phyloP scores from a whole-genome alignment of 768 basidiomycete genomes.

The Lactifluus pinguis region DNA sequence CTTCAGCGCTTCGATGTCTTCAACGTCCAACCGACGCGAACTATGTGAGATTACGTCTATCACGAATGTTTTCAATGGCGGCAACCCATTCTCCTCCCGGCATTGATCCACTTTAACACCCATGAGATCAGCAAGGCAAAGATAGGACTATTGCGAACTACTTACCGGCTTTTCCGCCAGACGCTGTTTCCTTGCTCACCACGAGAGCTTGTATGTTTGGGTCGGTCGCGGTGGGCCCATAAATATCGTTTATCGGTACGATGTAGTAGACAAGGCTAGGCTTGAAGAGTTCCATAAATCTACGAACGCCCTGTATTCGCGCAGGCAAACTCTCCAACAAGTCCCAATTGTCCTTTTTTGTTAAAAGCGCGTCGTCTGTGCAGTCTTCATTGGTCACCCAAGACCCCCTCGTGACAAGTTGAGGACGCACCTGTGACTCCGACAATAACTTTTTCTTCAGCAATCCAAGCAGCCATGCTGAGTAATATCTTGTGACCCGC shows the following conservation, averaged over 20 bases:
- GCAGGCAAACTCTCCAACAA: conserved; percentile 52
- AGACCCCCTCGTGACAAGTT: neutral
- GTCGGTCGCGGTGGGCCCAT: conserved; percentile 85
- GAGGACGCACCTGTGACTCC: conserved; percentile 65
- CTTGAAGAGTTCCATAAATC: conserved; percentile 64
- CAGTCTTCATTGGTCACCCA: neutral
- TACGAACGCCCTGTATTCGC: conserved; percentile 50
- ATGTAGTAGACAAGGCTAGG: conserved; percentile 57
- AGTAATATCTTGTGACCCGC: conserved; percentile 95
- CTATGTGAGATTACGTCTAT: conserved; percentile 86
- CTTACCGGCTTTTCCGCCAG: conserved; percentile 68
- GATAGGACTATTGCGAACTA: conserved; percentile 6
- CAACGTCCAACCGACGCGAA: conserved; percentile 46
- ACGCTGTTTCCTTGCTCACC: conserved; percentile 80
- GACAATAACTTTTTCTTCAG: conserved; percentile 72
- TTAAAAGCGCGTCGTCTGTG: conserved; percentile 60
- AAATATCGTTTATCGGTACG: conserved; percentile 74
- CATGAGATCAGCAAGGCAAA: neutral
- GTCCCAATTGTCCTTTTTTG: conserved; percentile 60
- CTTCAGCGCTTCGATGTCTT: conserved; percentile 61
- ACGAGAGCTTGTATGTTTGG: conserved; percentile 86
- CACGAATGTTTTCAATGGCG: conserved; percentile 55
- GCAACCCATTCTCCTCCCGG: conserved; percentile 46
- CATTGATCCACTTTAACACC: conserved; percentile 48
- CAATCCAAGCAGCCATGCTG: conserved; percentile 83